Percentiles rank a stretch among this genome's conserved stretches.
These are phyloP conservation scores for Parastagonospora nodorum DNA, from an alignment of 2,329 filamentous ascomycete genomes.

Conservation along the genomic window DNA sequence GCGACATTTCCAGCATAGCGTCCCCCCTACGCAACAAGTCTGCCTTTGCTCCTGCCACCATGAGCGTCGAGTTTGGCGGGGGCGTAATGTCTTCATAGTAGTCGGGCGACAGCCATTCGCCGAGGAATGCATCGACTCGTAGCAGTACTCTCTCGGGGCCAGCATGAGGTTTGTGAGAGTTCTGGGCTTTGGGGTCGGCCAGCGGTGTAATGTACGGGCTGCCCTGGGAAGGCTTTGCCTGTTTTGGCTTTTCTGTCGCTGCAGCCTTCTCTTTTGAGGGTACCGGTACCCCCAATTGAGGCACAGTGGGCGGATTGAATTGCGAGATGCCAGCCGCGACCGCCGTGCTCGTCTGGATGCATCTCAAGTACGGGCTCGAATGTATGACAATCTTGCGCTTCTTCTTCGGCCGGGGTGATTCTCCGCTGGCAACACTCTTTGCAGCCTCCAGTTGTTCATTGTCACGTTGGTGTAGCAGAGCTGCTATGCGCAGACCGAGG, in stretches of 20 bases:
- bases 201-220: constrained; percentile 38
- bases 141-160: constrained; percentile 54
- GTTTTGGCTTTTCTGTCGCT: constrained; percentile 19
- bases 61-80: constrained; percentile 81
- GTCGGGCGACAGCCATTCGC: constrained; percentile 91
- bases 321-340: constrained; percentile 84
- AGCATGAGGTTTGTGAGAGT: constrained; percentile 37
- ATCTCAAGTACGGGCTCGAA: constrained; percentile 90
- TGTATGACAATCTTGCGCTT: constrained; percentile 84
- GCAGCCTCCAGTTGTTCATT: constrained; percentile 48
- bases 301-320: constrained; percentile 51
- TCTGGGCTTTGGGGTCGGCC: constrained; percentile 45
- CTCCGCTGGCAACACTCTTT: constrained; percentile 22
- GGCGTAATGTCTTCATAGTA: constrained; percentile 94
- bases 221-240: constrained; percentile 22
- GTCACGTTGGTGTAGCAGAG: constrained; percentile 63
- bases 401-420: constrained; percentile 49
- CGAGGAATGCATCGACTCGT: constrained; percentile 88
- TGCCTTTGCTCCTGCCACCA: constrained; percentile 87
- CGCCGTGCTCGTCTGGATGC: constrained; percentile 87
- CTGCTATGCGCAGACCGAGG: constrained; percentile 82
- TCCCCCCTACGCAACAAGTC: constrained; percentile 81
- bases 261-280: constrained; percentile 24
- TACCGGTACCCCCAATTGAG: constrained; percentile 24
- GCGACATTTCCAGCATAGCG: constrained; percentile 54